Base-by-base conservation (phyloP, 2,329 filamentous ascomycete species). In the Thielaviopsis euricoi region DNA sequence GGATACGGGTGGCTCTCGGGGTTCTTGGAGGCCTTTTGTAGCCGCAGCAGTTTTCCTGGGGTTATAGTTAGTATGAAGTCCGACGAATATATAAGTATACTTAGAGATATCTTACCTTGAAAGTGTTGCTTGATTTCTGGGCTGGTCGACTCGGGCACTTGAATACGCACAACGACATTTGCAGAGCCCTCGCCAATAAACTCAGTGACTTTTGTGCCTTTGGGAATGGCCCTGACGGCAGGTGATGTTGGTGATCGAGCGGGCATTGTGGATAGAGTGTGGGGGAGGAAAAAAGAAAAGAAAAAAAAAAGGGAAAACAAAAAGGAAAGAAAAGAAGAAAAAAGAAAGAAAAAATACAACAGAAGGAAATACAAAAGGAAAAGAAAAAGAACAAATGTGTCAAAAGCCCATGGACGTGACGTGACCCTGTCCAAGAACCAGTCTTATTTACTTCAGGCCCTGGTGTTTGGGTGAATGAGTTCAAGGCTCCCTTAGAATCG, bases 141-240 rank as follows among this genome's bases (percentile, higher is more conserved):
- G 43, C 66, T 61, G 56, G 67, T 63, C 58, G 64, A 64, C 59
- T 69, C 64, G 4, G 71, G 69, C 21, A 74, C 61, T 52, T 72
- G 71, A 58, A 86, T 75, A 63, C 77, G 76, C 65, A 87, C 89
- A 62, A 90, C 83, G 55, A 85, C 77, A 67, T 93, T 91, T 56
- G 87, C 86, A 23, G 85, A 83, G 23, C 87, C 87, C 68, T 93
- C 87, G 25, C 76, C 78, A 22, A 81, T 69, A 59, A 80, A 71
- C 56, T 68, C 55, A 21, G 53, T 58, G 10, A 62, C 58, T 37
- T 33, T 46, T 13, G 57, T 60, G 17, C 61, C 61, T 12, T 54
- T 29, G 4, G 61, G 61, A 23, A 62, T 58, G 33, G 25, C 40
- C 15, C 43, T 43, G 13, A 43, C 7, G 21, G n/a, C 19, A 6